Evolutionary conservation across 768 basidiomycete genomes (phyloP).

Genomic region (Rhodotorula diobovata): DNA sequence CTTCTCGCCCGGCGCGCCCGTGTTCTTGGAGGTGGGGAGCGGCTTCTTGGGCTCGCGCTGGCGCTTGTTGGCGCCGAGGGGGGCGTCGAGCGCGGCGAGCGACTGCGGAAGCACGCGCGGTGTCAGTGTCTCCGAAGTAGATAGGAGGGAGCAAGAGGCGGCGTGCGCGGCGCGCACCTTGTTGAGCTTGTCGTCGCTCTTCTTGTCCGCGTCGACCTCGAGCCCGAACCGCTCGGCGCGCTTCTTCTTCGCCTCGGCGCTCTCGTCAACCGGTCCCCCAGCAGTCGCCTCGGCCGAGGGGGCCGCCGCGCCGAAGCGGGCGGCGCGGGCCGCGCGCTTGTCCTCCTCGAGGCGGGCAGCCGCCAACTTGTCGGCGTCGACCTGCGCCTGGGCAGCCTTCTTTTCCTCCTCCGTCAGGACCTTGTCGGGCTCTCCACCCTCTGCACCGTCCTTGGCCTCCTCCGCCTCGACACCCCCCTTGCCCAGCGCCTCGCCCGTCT

Average conservation of each 20-base stretch:
- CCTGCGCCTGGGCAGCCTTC: neutral
- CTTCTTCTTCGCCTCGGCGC: constrained; percentile 21
- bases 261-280: neutral
- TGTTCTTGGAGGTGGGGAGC: constrained; percentile 9
- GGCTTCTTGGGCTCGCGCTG: constrained; percentile 12
- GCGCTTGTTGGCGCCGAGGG: constrained; percentile 22
- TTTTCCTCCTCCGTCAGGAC: neutral
- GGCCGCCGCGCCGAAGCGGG: neutral
- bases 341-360: constrained; percentile 2
- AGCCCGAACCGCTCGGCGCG: constrained; percentile 39
- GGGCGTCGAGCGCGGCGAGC: constrained; percentile 21
- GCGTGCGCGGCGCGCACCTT: constrained; percentile 17
- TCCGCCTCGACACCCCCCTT: neutral
- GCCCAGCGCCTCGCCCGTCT: neutral
- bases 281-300: neutral
- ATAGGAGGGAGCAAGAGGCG: neutral
- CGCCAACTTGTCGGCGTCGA: constrained; percentile 1
- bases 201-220: neutral
- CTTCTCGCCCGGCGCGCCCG: neutral
- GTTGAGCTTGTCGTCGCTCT: neutral
- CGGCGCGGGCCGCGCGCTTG: neutral
- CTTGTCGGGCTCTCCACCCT: neutral
- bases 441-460: neutral
- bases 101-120: neutral
- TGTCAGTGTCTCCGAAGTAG: no score